phyloP scores from a whole-genome alignment of 129 eudicot genomes.

The Logfia minima region DNA sequence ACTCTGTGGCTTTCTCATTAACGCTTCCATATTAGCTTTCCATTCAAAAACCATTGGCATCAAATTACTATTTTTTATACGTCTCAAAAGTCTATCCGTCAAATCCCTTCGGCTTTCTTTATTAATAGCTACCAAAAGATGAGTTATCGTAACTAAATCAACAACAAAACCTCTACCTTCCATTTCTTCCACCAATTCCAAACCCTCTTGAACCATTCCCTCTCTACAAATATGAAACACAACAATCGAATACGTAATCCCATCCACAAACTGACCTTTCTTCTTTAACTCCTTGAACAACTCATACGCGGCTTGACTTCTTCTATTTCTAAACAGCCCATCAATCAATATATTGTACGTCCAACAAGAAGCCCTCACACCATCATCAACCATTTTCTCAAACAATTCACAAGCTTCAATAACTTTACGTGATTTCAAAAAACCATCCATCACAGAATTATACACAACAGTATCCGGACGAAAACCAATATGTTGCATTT shows the following conservation, averaged over 20 bases:
- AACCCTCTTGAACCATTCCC: slow-evolving; percentile 59
- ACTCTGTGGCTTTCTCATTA: slow-evolving; percentile 52
- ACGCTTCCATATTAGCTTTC: slow-evolving; percentile 77
- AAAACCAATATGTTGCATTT: slow-evolving; percentile 80
- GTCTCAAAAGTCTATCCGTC: slow-evolving; percentile 60
- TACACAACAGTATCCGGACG: slow-evolving; percentile 65
- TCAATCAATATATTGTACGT: slow-evolving; percentile 82
- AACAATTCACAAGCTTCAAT: slow-evolving; percentile 78
- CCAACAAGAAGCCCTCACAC: slow-evolving; percentile 66
- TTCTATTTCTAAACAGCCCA: slow-evolving; percentile 70
- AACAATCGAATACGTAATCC: slow-evolving; percentile 72
- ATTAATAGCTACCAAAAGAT: slow-evolving; percentile 57
- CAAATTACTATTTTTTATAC: slow-evolving; percentile 58
- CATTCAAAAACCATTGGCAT: slow-evolving; percentile 61
- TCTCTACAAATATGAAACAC: slow-evolving; percentile 60
- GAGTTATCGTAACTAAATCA: slow-evolving; percentile 79
- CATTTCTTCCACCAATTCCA: slow-evolving; percentile 85
- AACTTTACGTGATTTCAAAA: slow-evolving; percentile 68
- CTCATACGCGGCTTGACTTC: slow-evolving; percentile 73
- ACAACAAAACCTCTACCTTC: slow-evolving; percentile 79
- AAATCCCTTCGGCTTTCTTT: slow-evolving; percentile 60
- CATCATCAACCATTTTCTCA: slow-evolving; percentile 85
- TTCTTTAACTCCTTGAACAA: slow-evolving; percentile 72
- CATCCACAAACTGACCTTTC: slow-evolving; percentile 83
- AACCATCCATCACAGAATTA: slow-evolving; percentile 80